Evolutionary conservation across 805 yeast species (phyloP), one percentile per base, ranked within the genome.

Genomic region (Ogataea henricii): DNA sequence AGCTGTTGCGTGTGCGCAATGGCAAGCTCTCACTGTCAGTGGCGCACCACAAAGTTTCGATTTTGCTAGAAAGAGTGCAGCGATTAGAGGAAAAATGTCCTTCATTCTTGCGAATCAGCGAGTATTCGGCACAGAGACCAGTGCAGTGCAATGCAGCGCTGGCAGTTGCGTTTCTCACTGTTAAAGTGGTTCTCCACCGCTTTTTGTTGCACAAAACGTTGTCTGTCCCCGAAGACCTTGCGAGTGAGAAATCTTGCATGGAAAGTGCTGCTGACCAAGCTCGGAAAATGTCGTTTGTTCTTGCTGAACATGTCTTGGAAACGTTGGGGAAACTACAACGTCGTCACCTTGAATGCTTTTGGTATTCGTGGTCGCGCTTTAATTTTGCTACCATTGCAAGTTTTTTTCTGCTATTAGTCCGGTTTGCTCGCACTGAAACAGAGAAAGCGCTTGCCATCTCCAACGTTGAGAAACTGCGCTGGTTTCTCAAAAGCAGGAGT

Each of bases 351-450:
- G 56, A 50, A n/a, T 35, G 47, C 22, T 53, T 50, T 30, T 53
- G 56, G 56, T 50, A 44, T 33, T 49, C 56, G 4, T 53, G 56
- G 56, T 50, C 56, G 4, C 41, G 46, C 12, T 53, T 40, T 33
- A 48, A 48, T 27, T 53, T 53, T 40, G 54, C 56, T 22, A 51
- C 53, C 33, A 50, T 53, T 9, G 29, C 56, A 18, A 42, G 45
- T 32, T 53, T 47, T 36, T 53, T 47, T 16, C 38, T 53, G 9
- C 42, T 53, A 35, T 25, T 53, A 3, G 29, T 23, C 3, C 22
- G 27, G 16, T 32, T 44, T 20, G 38, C 46, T 9, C 22, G 26
- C 23, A 29, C 43, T 6, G 48, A 46, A 10, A 14, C 8, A 5
- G 47, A 35, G 21, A 30, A 29, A 27, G n/a, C 16, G 6, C 17